Evolutionary conservation across 441 rosid species (phyloP).

Genomic region (Croton setiger): DNA sequence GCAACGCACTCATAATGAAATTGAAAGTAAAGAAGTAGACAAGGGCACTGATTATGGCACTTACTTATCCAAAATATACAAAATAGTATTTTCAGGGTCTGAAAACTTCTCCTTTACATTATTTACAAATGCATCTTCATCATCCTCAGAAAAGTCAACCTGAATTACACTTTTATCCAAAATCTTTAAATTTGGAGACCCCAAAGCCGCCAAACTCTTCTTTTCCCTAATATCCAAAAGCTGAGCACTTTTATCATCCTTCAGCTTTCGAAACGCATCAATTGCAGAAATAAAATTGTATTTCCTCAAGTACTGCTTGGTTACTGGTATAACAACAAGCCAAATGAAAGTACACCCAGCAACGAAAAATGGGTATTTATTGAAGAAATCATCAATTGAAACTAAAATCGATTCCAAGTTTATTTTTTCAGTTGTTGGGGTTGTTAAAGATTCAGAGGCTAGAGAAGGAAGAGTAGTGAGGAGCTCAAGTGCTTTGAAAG

Average conservation of each 20-base stretch:
- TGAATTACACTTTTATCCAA: slow-evolving; percentile 49
- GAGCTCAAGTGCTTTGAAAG: slow-evolving; percentile 32
- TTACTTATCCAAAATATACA: slow-evolving; percentile 33
- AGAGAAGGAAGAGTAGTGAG: slow-evolving; percentile 43
- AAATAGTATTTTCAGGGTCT: slow-evolving; percentile 21
- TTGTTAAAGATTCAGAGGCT: slow-evolving; percentile 43
- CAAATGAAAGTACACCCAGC: slow-evolving; percentile 77
- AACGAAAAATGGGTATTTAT: slow-evolving; percentile 79
- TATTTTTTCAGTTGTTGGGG: slow-evolving; percentile 49
- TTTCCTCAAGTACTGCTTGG: slow-evolving; percentile 53
- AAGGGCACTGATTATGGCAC: not conserved
- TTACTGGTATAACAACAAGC: slow-evolving; percentile 62
- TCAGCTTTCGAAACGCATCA: slow-evolving; percentile 68
- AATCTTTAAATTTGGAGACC: slow-evolving; percentile 64
- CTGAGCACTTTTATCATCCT: slow-evolving; percentile 54
- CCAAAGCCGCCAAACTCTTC: slow-evolving; percentile 50
- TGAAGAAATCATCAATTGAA: slow-evolving; percentile 67
- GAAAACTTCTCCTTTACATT: slow-evolving; percentile 23
- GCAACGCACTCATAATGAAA: not conserved
- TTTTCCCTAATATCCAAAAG: slow-evolving; percentile 77
- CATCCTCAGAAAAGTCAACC: slow-evolving; percentile 45
- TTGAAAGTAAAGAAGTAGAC: not conserved
- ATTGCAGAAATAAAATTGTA: slow-evolving; percentile 61
- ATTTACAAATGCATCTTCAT: slow-evolving; percentile 36
- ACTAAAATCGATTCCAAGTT: slow-evolving; percentile 59